Percentiles rank a stretch among this genome's conserved stretches.
Evolutionary conservation across 164 flowering plant species (phyloP).

Genomic region (Aristolochia californica): DNA sequence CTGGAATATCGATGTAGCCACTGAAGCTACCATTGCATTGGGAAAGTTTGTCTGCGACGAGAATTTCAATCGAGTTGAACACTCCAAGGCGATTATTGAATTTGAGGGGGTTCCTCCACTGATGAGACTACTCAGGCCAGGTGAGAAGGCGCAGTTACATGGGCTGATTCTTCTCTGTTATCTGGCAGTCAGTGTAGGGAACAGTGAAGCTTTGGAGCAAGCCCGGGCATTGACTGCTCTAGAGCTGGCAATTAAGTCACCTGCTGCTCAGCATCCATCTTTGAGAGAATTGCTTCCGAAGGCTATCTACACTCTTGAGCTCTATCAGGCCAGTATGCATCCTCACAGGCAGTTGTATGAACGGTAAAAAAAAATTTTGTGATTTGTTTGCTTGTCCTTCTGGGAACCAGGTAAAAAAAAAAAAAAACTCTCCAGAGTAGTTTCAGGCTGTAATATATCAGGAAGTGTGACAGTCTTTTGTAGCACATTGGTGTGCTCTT

Average conservation of each 20-base stretch:
- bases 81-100: slow-evolving; percentile 62
- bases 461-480: too few relatives aligned
- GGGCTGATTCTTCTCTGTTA: slow-evolving; percentile 57
- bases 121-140: slow-evolving; percentile 39
- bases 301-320: slow-evolving; percentile 51
- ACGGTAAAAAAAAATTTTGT: too few relatives aligned
- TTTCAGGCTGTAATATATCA: too few relatives aligned
- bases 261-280: slow-evolving; percentile 36
- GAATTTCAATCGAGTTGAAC: slow-evolving; percentile 45
- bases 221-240: slow-evolving; percentile 44
- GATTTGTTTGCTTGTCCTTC: too few relatives aligned
- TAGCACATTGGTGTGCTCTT: too few relatives aligned
- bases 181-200: slow-evolving; percentile 51
- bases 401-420: too few relatives aligned
- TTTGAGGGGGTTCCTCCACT: slow-evolving; percentile 42
- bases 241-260: slow-evolving; percentile 33
- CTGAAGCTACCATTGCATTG: slow-evolving; percentile 60
- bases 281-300: slow-evolving; percentile 43
- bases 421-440: too few relatives aligned
- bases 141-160: slow-evolving; percentile 32
- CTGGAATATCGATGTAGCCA: slow-evolving; percentile 37
- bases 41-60: slow-evolving; percentile 52
- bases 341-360: slow-evolving; percentile 23
- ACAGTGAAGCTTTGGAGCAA: slow-evolving; percentile 45
- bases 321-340: slow-evolving; percentile 47